Conservation (phyloP, 1,139 yeast species). For the Scheffersomyces parashehatae region DNA sequence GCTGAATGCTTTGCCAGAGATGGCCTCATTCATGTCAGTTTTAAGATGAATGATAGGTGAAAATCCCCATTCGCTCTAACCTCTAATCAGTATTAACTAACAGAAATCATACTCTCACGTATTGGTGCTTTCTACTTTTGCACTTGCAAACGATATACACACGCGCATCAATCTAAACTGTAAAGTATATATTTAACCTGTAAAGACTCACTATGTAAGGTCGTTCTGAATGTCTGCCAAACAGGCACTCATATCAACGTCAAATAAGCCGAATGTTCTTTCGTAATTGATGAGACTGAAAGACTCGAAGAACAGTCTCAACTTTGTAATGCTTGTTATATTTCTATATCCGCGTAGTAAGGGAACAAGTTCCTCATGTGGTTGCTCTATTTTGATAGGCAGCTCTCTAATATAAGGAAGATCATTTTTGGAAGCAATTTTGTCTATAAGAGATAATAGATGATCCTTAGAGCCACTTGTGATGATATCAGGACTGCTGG, state of each 20-base stretch:
- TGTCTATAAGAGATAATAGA: constrained; percentile 48
- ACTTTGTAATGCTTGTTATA: constrained; percentile 47
- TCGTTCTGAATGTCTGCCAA: constrained; percentile 58
- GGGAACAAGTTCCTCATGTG: constrained; percentile 35
- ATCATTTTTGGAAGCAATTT: constrained; percentile 45
- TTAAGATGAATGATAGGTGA: too few relatives aligned
- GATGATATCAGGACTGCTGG: constrained; percentile 68
- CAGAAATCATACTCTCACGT: too few relatives aligned
- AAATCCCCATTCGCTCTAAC: too few relatives aligned
- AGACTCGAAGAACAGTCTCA: constrained; percentile 70
- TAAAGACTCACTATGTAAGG: constrained; percentile 7
- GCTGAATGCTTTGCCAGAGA: too few relatives aligned
- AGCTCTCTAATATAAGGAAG: constrained; percentile 34
- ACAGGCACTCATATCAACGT: constrained; percentile 51
- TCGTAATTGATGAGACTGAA: constrained; percentile 75
- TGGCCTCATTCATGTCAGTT: too few relatives aligned
- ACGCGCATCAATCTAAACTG: not conserved
- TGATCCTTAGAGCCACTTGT: constrained; percentile 33
- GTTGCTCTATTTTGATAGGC: constrained; percentile 30
- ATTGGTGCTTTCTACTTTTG: too few relatives aligned
- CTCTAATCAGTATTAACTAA: too few relatives aligned
- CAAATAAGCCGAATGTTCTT: constrained; percentile 58
- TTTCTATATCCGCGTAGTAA: constrained; percentile 46
- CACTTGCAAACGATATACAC: not conserved
- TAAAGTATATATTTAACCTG: not conserved